Conservation (phyloP, 2,329 filamentous ascomycete species). For the Allantophomopsis cytisporea region DNA sequence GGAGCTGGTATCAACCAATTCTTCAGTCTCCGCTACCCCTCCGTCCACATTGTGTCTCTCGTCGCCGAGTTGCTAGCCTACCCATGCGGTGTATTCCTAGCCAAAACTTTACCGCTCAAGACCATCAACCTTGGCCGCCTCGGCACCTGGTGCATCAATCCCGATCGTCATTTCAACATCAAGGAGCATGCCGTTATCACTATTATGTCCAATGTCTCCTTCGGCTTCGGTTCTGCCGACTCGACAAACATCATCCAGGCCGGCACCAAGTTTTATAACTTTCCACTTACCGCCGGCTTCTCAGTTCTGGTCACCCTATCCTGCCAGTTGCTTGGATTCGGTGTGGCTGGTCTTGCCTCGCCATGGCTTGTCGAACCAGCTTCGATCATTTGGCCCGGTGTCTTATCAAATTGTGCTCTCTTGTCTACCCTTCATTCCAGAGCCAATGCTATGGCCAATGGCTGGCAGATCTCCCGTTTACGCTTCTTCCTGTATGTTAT, state of each 20-base stretch:
- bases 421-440: conserved; percentile 43
- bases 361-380: conserved; percentile 21
- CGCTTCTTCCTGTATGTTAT: conserved; percentile 49
- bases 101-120: background rate
- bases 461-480: conserved; percentile 53
- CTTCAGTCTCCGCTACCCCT: conserved; percentile 26
- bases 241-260: conserved; percentile 17
- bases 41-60: conserved; percentile 24
- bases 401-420: conserved; percentile 6
- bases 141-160: conserved; percentile 19
- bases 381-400: conserved; percentile 8
- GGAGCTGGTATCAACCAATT: conserved; percentile 23
- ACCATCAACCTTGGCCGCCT: background rate
- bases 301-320: conserved; percentile 43
- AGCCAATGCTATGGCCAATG: conserved; percentile 28
- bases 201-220: conserved; percentile 33
- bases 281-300: conserved; percentile 41
- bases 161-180: conserved; percentile 20
- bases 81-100: conserved; percentile 10
- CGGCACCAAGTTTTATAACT: conserved; percentile 37
- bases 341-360: conserved; percentile 36
- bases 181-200: conserved; percentile 36
- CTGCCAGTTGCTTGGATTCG: conserved; percentile 47
- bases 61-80: conserved; percentile 26
- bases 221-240: conserved; percentile 27